Evolutionary conservation across 2,329 filamentous ascomycete species (phyloP).

Genomic region (Dactylellina parvicollis): DNA sequence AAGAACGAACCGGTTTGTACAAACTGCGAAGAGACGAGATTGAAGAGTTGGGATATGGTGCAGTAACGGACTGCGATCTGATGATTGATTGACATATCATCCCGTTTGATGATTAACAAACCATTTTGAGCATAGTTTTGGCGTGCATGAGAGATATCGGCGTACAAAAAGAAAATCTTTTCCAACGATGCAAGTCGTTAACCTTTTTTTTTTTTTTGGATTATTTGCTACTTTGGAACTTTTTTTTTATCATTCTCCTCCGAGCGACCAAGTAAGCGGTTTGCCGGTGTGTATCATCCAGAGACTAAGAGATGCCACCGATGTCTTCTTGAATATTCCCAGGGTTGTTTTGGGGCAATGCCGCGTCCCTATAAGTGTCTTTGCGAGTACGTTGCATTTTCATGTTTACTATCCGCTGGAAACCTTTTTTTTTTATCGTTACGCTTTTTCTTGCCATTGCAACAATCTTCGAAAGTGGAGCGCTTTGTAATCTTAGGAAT

Average conservation of each 20-base stretch:
- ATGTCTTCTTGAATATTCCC: constrained; percentile 5
- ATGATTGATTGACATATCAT: constrained; percentile 20
- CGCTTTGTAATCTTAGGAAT: neutral
- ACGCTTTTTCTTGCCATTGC: neutral
- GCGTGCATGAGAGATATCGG: constrained; percentile 46
- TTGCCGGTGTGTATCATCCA: constrained; percentile 19
- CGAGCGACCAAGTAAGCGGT: neutral
- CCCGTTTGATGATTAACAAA: constrained; percentile 1
- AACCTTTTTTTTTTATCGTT: too few relatives aligned
- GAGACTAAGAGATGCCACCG: constrained; percentile 1
- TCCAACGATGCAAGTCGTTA: constrained; percentile 2
- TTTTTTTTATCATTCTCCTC: neutral
- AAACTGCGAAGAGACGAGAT: constrained; percentile 45
- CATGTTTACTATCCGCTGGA: too few relatives aligned
- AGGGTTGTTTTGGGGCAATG: constrained; percentile 3
- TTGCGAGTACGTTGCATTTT: neutral
- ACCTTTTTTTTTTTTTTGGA: neutral
- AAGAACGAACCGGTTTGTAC: constrained; percentile 53
- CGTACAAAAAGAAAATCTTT: constrained; percentile 33
- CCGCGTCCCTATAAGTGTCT: neutral
- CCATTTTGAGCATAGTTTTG: constrained; percentile 14
- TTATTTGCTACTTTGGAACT: too few relatives aligned
- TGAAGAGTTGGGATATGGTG: constrained; percentile 51
- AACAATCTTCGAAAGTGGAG: neutral
- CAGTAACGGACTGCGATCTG: constrained; percentile 12